Evolutionary conservation across 2,329 filamentous ascomycete species (phyloP), one percentile per base, ranked within the genome.

Genomic region (Sporothrix inflata): DNA sequence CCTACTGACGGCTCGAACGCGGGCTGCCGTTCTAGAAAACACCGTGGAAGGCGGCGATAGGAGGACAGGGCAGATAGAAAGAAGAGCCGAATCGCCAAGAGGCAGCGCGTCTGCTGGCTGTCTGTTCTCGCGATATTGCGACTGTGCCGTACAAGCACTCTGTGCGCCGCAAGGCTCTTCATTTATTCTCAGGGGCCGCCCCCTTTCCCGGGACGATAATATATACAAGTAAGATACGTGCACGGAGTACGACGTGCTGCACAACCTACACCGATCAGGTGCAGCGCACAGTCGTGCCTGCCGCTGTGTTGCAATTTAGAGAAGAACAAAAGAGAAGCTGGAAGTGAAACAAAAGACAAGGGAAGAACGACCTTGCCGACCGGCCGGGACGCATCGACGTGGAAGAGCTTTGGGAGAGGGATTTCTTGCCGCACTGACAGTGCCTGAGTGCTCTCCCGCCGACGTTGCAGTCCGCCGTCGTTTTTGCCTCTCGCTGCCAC

Each of bases 171-270:
- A 38, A 9, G 27, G 27, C 55, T 60, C 30, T 9, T 21, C 19
- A 45, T 65, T 40, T 65, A 65, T 65, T 45, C 19, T 65, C 60
- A 65, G 60, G 60, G 60, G 38, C 60, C 60, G 34, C 40, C 38
- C 12, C 21, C 19, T 65, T 45, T 14, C 38, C 60, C 21, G 60
- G 60, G 40, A 45, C 11, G 38, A 19, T 24, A 12, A 6, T 21
- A 42, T 65, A 45, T 27, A 42, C 38, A 6, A 24, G 38, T n/a
- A n/a, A 14, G 40, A 45, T 45, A 45, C 40, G 5, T n/a, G 40
- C 16, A 45, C 40, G 40, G 40, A 45, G 16, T 45, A 45, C 40
- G 40, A 3, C 40, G 16, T 12, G 16, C 40, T 45, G 53, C 53
- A 57, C 53, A 27, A n/a, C n/a, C 19, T 57, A 7, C 27, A 34